Percentiles rank a stretch among this genome's conserved stretches.
Evolutionary conservation across 495 filamentous ascomycete genomes (phyloP).

Genomic region (Neurospora africana): DNA sequence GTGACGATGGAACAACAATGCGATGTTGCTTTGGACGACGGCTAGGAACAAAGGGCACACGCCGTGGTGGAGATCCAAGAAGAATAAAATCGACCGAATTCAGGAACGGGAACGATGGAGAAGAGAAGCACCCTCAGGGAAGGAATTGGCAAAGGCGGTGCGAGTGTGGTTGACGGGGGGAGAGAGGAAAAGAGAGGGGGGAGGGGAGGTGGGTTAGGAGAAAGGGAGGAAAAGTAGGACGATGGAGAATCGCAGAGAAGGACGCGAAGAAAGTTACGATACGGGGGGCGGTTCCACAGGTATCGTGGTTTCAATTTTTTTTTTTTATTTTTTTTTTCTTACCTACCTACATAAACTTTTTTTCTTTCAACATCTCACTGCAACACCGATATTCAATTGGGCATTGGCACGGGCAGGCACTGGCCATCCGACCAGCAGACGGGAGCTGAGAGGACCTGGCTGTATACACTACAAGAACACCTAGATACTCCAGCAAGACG

Average conservation of each 20-base stretch:
- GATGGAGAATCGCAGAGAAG: neutral
- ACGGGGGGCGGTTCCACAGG: neutral
- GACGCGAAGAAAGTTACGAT: neutral
- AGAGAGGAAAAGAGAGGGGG: constrained; percentile 1
- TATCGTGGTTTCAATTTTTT: neutral
- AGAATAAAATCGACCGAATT: constrained; percentile 18
- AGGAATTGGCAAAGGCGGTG: constrained; percentile 28
- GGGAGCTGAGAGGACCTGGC: neutral
- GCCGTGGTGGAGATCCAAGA: constrained; percentile 12
- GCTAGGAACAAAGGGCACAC: constrained; percentile 11
- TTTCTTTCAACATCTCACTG: neutral
- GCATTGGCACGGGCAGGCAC: neutral
- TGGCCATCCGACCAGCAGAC: neutral
- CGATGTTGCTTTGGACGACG: constrained; percentile 5
- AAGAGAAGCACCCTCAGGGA: constrained; percentile 27
- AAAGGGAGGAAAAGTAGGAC: constrained; percentile 1
- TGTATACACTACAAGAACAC: neutral
- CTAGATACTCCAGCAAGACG: neutral
- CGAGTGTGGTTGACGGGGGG: constrained; percentile 10
- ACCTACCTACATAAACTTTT: neutral
- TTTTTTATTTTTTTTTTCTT: neutral
- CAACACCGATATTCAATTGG: neutral
- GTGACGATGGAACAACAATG: neutral
- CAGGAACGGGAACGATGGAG: constrained; percentile 21
- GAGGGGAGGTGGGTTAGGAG: constrained; percentile 1